Evolutionary conservation across 2,329 filamentous ascomycete genomes (phyloP).

Genomic region (Phialophora expanda): DNA sequence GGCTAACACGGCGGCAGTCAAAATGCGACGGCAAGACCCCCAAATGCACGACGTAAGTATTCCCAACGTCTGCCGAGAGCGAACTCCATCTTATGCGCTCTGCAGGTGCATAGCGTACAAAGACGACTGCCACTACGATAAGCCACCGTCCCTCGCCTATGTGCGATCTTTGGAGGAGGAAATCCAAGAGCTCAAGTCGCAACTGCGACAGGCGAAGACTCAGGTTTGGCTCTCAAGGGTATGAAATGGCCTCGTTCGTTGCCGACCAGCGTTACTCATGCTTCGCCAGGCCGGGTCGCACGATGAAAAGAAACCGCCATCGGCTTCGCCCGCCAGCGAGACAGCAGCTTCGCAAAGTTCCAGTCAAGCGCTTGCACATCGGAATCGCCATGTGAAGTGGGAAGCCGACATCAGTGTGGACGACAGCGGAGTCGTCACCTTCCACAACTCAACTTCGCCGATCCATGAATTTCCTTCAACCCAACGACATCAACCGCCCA

Average conservation of each 20-base stretch:
- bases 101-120: slow-evolving; percentile 40
- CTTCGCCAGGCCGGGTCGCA: slow-evolving; percentile 23
- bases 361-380: slow-evolving; percentile 21
- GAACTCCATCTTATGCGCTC: not conserved
- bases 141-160: slow-evolving; percentile 39
- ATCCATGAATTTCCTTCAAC: slow-evolving; percentile 35
- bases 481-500: slow-evolving; percentile 24
- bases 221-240: slow-evolving; percentile 36
- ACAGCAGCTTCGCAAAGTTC: slow-evolving; percentile 33
- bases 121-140: slow-evolving; percentile 40
- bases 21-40: slow-evolving; percentile 40
- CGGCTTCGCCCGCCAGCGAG: slow-evolving; percentile 35
- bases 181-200: slow-evolving; percentile 36
- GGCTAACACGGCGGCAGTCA: slow-evolving; percentile 34
- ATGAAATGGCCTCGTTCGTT: not conserved
- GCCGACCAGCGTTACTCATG: slow-evolving; percentile 4
- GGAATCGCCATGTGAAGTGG: slow-evolving; percentile 34
- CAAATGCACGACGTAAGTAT: slow-evolving; percentile 38
- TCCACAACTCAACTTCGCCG: slow-evolving; percentile 38
- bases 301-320: slow-evolving; percentile 36
- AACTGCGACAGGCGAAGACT: slow-evolving; percentile 37
- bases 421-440: slow-evolving; percentile 37
- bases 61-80: not conserved
- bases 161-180: slow-evolving; percentile 39
- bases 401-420: slow-evolving; percentile 38